A percentile compares a stretch with the other conserved stretches of the same genome.
Evolutionary conservation across 2,329 filamentous ascomycete genomes (phyloP).

Genomic region (Fusarium duplospermum): DNA sequence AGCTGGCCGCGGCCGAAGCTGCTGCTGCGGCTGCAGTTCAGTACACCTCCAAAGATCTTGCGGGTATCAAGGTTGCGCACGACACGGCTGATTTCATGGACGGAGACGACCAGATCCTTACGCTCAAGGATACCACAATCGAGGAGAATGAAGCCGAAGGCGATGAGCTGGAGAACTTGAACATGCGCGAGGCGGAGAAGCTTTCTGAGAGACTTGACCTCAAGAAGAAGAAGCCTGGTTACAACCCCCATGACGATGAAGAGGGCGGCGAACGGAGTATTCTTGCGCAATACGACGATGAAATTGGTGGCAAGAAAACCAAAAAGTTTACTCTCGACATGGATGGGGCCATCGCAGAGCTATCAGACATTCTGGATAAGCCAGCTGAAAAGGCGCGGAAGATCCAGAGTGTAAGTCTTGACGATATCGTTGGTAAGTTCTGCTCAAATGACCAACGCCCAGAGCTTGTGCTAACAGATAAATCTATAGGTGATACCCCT

Average conservation of each 20-base stretch:
- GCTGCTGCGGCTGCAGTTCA: conserved; percentile 71
- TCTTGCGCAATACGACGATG: conserved; percentile 93
- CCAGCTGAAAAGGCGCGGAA: conserved; percentile 69
- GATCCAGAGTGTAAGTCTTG: conserved; percentile 79
- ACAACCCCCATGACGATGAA: conserved; percentile 84
- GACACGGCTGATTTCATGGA: conserved; percentile 85
- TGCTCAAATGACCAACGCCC: not conserved
- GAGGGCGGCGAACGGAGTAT: conserved; percentile 74
- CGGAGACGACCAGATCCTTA: conserved; percentile 88
- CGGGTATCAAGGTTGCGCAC: conserved; percentile 92
- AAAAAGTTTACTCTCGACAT: conserved; percentile 90
- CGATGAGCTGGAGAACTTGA: conserved; percentile 86
- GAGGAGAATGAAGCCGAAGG: conserved; percentile 86
- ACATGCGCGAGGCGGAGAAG: conserved; percentile 77
- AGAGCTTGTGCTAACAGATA: conserved; percentile 16
- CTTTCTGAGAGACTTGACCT: conserved; percentile 81
- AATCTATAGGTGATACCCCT: conserved; percentile 45
- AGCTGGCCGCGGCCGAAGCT: conserved; percentile 81
- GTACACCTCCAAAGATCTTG: conserved; percentile 87
- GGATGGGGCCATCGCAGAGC: conserved; percentile 75
- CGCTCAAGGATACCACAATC: conserved; percentile 92
- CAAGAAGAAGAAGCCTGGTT: conserved; percentile 90
- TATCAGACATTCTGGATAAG: conserved; percentile 66
- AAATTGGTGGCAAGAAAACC: conserved; percentile 88
- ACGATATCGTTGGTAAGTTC: conserved; percentile 74